Conservation (phyloP, 2,329 filamentous ascomycete genomes). For the Stagonosporopsis rhizophila region DNA sequence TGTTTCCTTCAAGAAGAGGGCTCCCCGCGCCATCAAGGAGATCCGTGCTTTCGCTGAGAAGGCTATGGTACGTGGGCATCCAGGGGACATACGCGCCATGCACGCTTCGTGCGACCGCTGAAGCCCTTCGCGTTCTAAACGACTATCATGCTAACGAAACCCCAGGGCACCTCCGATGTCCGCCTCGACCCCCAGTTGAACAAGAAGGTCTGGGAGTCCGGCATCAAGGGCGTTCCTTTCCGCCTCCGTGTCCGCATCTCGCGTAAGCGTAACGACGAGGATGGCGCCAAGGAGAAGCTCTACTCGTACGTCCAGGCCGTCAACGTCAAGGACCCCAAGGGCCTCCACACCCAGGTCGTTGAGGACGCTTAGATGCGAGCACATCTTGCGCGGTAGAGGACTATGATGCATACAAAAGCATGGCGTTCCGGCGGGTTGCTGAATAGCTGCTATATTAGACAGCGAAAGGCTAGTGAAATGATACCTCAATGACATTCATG, state of each 20-base stretch:
- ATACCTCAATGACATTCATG: conserved; percentile 47
- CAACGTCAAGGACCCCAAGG: conserved; percentile 99
- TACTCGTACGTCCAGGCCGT: conserved; percentile 99
- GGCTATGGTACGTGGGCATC: conserved; percentile 81
- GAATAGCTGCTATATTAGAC: conserved; percentile 40
- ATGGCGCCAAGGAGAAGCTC: conserved; percentile 98
- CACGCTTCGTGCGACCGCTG: background rate
- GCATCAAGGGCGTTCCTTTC: conserved; percentile 98
- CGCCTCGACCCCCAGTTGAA: conserved; percentile 98
- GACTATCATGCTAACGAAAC: conserved; percentile 22
- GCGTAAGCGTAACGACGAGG: conserved; percentile 99
- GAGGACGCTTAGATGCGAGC: conserved; percentile 62
- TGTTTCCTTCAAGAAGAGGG: conserved; percentile 99
- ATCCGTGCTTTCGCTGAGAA: conserved; percentile 92
- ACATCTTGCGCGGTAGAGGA: conserved; percentile 20
- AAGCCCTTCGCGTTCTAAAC: background rate
- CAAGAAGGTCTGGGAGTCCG: conserved; percentile 99
- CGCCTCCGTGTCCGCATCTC: conserved; percentile 98
- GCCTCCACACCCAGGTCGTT: conserved; percentile 90
- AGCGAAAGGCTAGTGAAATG: conserved; percentile 47
- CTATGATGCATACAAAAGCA: conserved; percentile 43
- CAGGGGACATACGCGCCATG: background rate
- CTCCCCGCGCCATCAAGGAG: conserved; percentile 98
- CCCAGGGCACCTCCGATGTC: conserved; percentile 92
- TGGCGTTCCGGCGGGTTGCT: conserved; percentile 47